Base-by-base conservation (phyloP, 345 rosid genomes). In the Erodium maritimum region DNA sequence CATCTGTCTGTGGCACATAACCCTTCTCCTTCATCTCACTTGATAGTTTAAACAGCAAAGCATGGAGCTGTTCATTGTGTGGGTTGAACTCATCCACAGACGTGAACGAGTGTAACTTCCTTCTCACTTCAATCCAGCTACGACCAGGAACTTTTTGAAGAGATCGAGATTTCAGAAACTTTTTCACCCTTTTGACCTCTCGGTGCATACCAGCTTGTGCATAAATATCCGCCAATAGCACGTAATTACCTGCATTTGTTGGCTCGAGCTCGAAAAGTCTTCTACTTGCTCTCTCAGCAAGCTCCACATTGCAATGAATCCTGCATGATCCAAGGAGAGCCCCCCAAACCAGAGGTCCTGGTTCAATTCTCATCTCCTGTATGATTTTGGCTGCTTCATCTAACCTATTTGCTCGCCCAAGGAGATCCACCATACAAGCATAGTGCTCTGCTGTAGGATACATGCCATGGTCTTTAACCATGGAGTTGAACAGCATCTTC, bases 361-460 rank as follows among this genome's bases (percentile, higher is more conserved):
- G 93, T 56, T 80, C 84, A 51, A 67, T 73, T 64, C 90, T 77
- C 93, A 91, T 86, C 17, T 77, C 87, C 53, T 67, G 79, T 17
- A 83, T 74, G 34, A 91, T 72, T 70, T 75, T 78, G 65, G 79
- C 82, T 19, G 98, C 98, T 71, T 82, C 93, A 34, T 79, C 82
- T 67, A 91, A 70, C 75, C 78, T 73, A 69, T 86, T 88, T n/a
- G 96, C 90, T 58, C 98, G 83, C 24, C 98, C 95, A 61, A 86
- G 86, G 51, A 91, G 89, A 75, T 88, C 98, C 60, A 91, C 98
- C 96, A 91, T 88, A 69, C 93, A 80, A 65, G 98, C 96, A 67
- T 91, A 91, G 74, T 91, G 98, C 79, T 88, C 95, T 29, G 81
- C 77, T 17, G 70, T 71, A 50, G 98, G 96, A 56, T 62, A 51